Evolutionary conservation across 331 rosid species (phyloP).

Genomic region (Erythrophleum ivorense): DNA sequence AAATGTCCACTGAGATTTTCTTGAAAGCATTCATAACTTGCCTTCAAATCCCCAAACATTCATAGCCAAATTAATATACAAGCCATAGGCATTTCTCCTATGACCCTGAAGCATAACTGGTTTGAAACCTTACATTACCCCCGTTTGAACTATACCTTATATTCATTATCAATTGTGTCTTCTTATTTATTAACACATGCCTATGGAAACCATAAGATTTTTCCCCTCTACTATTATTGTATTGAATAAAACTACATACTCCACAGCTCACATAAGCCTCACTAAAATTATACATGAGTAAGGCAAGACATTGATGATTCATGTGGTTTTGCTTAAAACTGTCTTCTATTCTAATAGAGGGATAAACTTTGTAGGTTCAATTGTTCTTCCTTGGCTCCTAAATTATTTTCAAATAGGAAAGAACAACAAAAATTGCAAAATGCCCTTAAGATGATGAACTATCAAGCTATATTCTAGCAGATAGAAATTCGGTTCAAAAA

Average conservation of each 20-base stretch:
- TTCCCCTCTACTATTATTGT: too few relatives aligned
- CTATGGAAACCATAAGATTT: too few relatives aligned
- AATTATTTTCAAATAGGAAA: background rate
- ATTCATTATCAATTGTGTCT: too few relatives aligned
- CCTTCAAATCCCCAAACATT: background rate
- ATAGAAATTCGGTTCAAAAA: background rate
- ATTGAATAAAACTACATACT: background rate
- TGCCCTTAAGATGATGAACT: background rate
- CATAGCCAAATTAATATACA: background rate
- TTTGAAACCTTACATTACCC: conserved; percentile 24
- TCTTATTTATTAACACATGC: too few relatives aligned
- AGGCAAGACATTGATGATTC: background rate
- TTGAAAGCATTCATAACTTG: background rate
- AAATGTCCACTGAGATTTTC: background rate
- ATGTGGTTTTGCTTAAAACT: too few relatives aligned
- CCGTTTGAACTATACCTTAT: background rate
- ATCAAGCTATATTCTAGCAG: background rate
- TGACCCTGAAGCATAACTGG: conserved; percentile 3
- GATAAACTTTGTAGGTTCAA: background rate
- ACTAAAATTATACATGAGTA: background rate
- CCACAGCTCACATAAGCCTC: background rate
- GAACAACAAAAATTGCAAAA: background rate
- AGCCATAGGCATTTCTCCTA: background rate
- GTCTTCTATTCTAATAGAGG: too few relatives aligned
- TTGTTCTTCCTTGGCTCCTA: conserved; percentile 2